Percentiles rank a stretch among this genome's conserved stretches.
Evolutionary conservation across 148 eudicot genomes (phyloP).

Genomic region (Camellia sinensis): DNA sequence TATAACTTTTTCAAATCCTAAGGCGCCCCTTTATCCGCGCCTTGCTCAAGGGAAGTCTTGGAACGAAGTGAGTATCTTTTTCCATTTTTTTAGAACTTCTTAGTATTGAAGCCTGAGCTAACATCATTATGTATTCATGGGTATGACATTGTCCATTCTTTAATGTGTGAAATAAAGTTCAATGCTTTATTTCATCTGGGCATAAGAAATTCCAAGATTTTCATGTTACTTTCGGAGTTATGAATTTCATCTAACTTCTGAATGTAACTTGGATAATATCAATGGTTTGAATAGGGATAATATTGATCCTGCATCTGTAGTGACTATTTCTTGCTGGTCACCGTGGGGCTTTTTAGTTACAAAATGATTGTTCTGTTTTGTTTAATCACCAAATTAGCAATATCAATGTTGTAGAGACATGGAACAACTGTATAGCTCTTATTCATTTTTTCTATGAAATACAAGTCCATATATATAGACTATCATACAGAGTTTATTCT

Average conservation of each 20-base stretch:
- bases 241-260: background rate
- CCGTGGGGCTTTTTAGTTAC: background rate
- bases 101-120: background rate
- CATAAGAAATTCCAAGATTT: background rate
- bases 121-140: background rate
- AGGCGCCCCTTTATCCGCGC: constrained; percentile 69
- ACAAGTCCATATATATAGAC: too few relatives aligned
- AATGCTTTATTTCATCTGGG: background rate
- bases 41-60: constrained; percentile 49
- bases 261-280: too few relatives aligned
- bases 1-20: constrained; percentile 66
- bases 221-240: background rate
- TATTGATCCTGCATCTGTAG: background rate
- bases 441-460: too few relatives aligned
- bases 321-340: background rate
- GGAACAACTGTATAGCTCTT: too few relatives aligned
- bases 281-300: too few relatives aligned
- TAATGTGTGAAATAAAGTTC: background rate
- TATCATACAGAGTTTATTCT: too few relatives aligned
- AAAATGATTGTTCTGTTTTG: background rate
- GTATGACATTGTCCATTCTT: too few relatives aligned
- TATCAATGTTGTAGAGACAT: too few relatives aligned
- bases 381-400: background rate
- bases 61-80: constrained; percentile 36
- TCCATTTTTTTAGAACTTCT: background rate